These are phyloP conservation scores for Styphnolobium japonicum DNA, from an alignment of 306 rosid genomes.

Conservation along the genomic window DNA sequence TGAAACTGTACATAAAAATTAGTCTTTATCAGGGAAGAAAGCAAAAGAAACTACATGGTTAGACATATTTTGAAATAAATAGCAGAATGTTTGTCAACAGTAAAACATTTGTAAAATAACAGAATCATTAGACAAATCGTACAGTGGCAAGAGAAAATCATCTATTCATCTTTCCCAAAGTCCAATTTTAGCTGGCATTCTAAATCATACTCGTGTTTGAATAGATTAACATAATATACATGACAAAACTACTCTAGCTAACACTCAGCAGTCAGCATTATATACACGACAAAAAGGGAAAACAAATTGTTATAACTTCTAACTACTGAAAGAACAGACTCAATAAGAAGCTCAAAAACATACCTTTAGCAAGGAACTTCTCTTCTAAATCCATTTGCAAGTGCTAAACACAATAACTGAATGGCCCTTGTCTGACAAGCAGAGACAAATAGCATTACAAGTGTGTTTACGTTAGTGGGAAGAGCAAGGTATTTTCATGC, in stretches of 20 bases:
- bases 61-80: constrained; percentile 2
- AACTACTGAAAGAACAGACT: constrained; percentile 7
- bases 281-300: neutral
- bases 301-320: neutral
- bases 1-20: constrained; percentile 13
- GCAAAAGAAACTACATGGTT: constrained; percentile 1
- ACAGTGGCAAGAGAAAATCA: neutral
- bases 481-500: neutral
- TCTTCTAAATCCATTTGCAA: constrained; percentile 67
- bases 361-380: constrained; percentile 64
- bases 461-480: neutral
- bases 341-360: constrained; percentile 21
- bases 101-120: neutral
- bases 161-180: constrained; percentile 7
- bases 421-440: constrained; percentile 41
- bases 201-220: neutral
- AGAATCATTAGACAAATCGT: neutral
- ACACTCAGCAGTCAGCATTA: neutral
- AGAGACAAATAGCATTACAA: constrained; percentile 4
- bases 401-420: constrained; percentile 9
- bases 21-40: constrained; percentile 7
- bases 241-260: neutral
- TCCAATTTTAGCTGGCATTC: neutral
- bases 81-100: neutral
- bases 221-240: neutral